Base-by-base conservation (phyloP, 83 land plant species). In the Diphasiastrum complanatum region DNA sequence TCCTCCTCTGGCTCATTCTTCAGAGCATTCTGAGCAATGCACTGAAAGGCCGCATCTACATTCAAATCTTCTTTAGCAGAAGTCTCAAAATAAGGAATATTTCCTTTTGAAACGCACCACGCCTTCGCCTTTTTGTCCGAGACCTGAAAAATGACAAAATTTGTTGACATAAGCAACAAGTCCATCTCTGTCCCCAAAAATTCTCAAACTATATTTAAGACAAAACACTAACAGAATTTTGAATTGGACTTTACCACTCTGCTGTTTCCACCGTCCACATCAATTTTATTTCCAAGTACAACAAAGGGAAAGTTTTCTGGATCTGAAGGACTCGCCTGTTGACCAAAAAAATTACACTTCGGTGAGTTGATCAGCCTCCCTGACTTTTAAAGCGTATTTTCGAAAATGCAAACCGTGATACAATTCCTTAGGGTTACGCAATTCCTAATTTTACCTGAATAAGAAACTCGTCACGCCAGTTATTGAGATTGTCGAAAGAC, bases 401-500 rank as follows among this genome's bases (percentile, higher is more conserved):
- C 14, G 2, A 12, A 33, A 59, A 3, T 2, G 20, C 3, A 59
- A 6, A 8, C 43, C n/a, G n/a, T n/a, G n/a, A n/a, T n/a, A n/a
- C n/a, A n/a, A n/a, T n/a, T n/a, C n/a, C n/a, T n/a, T n/a, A n/a
- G n/a, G n/a, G 29, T 16, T 10, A 12, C 4, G 3, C 24, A 3
- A 16, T 33, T 26, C 3, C 5, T 12, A 1, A 31, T 20, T 60
- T 47, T 67, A 61, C 70, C 67, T 67, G 70, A 45, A 67, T 67
- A 14, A 67, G 70, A 47, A 67, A 67, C 68, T 67, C 70, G 5
- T 67, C 70, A 16, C 70, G 70, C 70, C 70, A 67, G 68, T 67
- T 67, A 33, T 67, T 51, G 27, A 67, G 50, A 40, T 67, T 67
- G 69, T 67, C 70, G 30, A 67, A 67, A 4, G 70, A 67, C 50